phyloP scores from a whole-genome alignment of 345 rosid species.

The Isatis tinctoria region DNA sequence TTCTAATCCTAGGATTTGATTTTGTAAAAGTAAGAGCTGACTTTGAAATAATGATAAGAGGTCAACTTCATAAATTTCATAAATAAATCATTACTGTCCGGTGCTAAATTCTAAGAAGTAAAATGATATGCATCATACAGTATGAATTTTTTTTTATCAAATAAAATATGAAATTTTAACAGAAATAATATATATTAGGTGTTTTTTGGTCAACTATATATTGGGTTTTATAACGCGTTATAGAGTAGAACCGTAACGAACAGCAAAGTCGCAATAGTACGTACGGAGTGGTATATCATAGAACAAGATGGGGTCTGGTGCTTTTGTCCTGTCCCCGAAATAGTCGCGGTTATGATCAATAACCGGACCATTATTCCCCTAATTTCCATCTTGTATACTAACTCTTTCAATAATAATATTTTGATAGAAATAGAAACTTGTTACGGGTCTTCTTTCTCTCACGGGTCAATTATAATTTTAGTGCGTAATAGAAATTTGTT shows the following conservation, averaged over 20 bases:
- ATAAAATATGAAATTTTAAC: background rate
- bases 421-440: background rate
- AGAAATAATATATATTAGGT: too few relatives aligned
- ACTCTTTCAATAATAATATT: conserved; percentile 11
- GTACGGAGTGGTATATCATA: background rate
- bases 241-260: background rate
- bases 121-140: background rate
- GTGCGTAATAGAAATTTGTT: background rate
- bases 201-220: too few relatives aligned
- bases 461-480: conserved; percentile 12
- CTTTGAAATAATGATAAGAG: conserved; percentile 4
- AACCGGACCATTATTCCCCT: conserved; percentile 12
- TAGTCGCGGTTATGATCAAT: background rate
- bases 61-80: conserved; percentile 3
- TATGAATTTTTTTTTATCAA: background rate
- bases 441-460: conserved; percentile 6
- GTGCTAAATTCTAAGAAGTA: conserved; percentile 6
- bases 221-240: conserved; percentile 15
- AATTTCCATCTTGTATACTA: background rate
- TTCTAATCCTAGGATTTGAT: conserved; percentile 3
- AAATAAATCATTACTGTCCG: background rate
- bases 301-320: conserved; percentile 18
- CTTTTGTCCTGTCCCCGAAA: conserved; percentile 13
- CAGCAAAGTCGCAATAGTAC: background rate
- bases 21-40: conserved; percentile 17